Percentiles rank a stretch among this genome's conserved stretches.
These are phyloP conservation scores for Boletus rubescentipes DNA, from an alignment of 768 basidiomycete species.

Conservation along the genomic window DNA sequence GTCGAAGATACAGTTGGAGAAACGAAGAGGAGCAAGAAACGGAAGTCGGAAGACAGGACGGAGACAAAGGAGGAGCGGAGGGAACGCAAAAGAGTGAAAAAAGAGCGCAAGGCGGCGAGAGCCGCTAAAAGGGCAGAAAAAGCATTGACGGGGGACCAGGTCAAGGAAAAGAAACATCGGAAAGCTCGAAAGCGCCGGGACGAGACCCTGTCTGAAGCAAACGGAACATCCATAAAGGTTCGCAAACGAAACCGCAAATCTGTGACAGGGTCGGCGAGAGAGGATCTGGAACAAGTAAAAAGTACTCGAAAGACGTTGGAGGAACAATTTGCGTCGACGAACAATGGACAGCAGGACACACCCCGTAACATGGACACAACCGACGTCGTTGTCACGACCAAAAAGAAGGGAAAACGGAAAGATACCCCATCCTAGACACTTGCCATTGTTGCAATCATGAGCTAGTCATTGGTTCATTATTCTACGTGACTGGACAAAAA, in stretches of 20 bases:
- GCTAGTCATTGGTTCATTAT: constrained; percentile 14
- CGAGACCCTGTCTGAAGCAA: neutral
- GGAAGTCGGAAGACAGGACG: constrained; percentile 1
- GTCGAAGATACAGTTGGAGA: neutral
- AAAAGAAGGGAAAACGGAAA: constrained; percentile 26
- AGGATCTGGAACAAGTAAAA: neutral
- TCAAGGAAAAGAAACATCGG: neutral
- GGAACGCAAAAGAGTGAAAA: constrained; percentile 25
- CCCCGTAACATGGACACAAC: neutral
- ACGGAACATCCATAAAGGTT: constrained; percentile 1
- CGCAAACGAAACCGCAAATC: constrained; percentile 8
- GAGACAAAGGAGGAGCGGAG: constrained; percentile 21
- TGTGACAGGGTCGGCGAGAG: constrained; percentile 9
- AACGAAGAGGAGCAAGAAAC: constrained; percentile 5
- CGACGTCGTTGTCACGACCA: neutral
- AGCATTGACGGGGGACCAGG: neutral
- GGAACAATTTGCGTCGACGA: neutral
- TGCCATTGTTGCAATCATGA: constrained; percentile 1
- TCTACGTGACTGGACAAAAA: constrained; percentile 23
- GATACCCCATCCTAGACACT: constrained; percentile 13
- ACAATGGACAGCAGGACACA: constrained; percentile 2
- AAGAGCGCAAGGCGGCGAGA: constrained; percentile 21
- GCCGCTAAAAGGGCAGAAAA: constrained; percentile 14
- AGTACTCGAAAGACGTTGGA: neutral
- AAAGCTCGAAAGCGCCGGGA: neutral